phyloP scores from a whole-genome alignment of 352 stramenopile genomes.

The Globisporangium radiosum region DNA sequence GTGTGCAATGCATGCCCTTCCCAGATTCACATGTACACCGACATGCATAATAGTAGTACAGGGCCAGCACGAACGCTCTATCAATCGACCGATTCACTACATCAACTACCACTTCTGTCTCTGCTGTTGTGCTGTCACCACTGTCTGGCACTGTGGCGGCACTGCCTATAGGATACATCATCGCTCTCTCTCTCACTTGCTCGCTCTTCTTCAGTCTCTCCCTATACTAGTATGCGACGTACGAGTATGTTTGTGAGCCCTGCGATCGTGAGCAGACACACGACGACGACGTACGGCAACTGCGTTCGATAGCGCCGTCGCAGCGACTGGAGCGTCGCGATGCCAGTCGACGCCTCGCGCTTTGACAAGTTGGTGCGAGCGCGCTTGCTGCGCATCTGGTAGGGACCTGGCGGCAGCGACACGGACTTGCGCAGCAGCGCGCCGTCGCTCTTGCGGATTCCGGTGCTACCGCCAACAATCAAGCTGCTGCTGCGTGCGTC shows the following conservation, averaged over 20 bases:
- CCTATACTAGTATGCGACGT: background rate
- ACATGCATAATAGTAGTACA: no score
- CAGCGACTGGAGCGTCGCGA: conserved; percentile 5
- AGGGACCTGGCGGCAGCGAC: background rate
- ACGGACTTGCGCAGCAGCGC: conserved; percentile 13
- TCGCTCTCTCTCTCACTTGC: no score
- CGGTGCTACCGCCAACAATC: conserved; percentile 11
- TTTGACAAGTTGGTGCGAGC: background rate
- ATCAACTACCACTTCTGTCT: no score
- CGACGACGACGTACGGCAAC: conserved; percentile 22
- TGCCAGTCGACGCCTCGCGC: conserved; percentile 2
- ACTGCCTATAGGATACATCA: no score
- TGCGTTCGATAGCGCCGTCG: conserved; percentile 20
- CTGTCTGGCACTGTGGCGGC: no score
- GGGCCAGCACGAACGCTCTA: no score
- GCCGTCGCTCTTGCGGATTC: conserved; percentile 12
- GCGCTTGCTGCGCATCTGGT: background rate
- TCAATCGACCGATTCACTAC: no score
- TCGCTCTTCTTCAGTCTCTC: no score
- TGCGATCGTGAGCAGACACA: conserved; percentile 24
- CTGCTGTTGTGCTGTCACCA: no score
- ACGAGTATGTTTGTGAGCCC: conserved; percentile 21
- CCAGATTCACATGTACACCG: no score
- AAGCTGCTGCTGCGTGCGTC: conserved; percentile 5
- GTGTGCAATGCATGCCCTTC: no score